Evolutionary conservation across 1,139 yeast species (phyloP), one percentile per base, ranked within the genome.

Genomic region (Hyphopichia wangnamkhiaoensis): DNA sequence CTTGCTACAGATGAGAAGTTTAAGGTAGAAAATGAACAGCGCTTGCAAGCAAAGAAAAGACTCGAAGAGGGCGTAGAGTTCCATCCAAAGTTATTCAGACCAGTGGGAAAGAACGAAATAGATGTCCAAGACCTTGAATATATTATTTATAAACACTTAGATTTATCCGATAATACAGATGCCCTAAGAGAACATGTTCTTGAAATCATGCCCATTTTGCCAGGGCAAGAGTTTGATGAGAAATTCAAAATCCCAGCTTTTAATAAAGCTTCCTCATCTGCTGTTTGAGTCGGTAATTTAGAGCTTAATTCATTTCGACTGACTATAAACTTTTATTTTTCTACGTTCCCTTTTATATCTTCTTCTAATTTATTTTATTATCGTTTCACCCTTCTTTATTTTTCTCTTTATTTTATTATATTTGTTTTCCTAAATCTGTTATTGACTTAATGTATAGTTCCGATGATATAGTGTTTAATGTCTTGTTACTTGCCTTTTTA

Each of bases 1-100:
- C 64, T 70, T 1, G 98, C 98, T 2, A 93, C 98, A 0, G 84
- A 81, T 20, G 97, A 90, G 56, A 93, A 93, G 61, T 85, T 72
- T 53, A 77, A 80, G 48, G 87, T 93, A 35, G 98, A 93, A 64
- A 86, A 90, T 46, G 74, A 74, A 17, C 98, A 93, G 64, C 78
- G 98, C 55, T 64, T 66, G 15, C 65, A 70, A 31, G 91, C 96
- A 9, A 85, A 84, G 57, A 74, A 79, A 52, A 77, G 98, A 50
- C 59, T 65, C 12, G 95, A 85, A 49, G 87, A 82, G 26, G 95
- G 95, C 5, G 82, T 78, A 1, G 88, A 82, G 46, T 90, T 87
- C 61, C 82, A 79, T 49, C 97, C 98, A 16, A 81, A 80, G 53
- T 63, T 89, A 37, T 93, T 93, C 68, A 78, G 32, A 16, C 40